Evolutionary conservation across 2,329 filamentous ascomycete genomes (phyloP).

Genomic region (Fusarium sororula): DNA sequence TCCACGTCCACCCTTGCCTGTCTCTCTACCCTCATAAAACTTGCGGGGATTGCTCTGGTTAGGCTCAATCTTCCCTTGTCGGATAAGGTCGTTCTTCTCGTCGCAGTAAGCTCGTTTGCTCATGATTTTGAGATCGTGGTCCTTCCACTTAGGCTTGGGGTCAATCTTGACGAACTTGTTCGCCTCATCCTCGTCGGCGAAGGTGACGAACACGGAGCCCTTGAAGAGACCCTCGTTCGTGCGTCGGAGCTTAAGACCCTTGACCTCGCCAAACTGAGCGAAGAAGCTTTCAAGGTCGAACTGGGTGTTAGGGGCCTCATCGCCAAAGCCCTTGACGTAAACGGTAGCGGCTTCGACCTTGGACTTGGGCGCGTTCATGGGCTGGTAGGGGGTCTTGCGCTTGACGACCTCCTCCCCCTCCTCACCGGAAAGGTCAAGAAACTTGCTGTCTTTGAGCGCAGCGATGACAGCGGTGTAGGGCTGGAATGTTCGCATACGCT

Average conservation of each 20-base stretch:
- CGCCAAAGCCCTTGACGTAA: slow-evolving; percentile 94
- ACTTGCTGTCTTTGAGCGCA: slow-evolving; percentile 80
- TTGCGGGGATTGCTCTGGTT: slow-evolving; percentile 53
- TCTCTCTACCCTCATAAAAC: slow-evolving; percentile 61
- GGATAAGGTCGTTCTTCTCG: slow-evolving; percentile 78
- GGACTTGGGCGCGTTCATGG: slow-evolving; percentile 66
- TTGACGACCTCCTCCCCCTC: slow-evolving; percentile 76
- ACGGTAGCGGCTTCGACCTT: slow-evolving; percentile 77
- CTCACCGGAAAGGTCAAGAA: slow-evolving; percentile 77
- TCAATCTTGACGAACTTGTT: slow-evolving; percentile 83
- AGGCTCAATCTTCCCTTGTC: slow-evolving; percentile 73
- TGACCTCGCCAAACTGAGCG: slow-evolving; percentile 78
- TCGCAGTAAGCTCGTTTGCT: slow-evolving; percentile 88
- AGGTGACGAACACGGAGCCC: slow-evolving; percentile 96
- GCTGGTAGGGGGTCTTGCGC: slow-evolving; percentile 77
- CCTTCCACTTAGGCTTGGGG: slow-evolving; percentile 86
- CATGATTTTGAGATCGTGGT: slow-evolving; percentile 80
- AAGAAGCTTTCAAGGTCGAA: slow-evolving; percentile 96
- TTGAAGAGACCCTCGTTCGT: slow-evolving; percentile 81
- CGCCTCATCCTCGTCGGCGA: slow-evolving; percentile 79
- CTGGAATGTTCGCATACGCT: slow-evolving; percentile 95
- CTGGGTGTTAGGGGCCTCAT: slow-evolving; percentile 84
- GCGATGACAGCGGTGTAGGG: slow-evolving; percentile 84
- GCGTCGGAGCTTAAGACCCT: slow-evolving; percentile 87
- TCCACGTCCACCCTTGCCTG: slow-evolving; percentile 51